These are phyloP conservation scores for Podaxis mareebaensis DNA, from an alignment of 768 basidiomycete species.

Conservation along the genomic window DNA sequence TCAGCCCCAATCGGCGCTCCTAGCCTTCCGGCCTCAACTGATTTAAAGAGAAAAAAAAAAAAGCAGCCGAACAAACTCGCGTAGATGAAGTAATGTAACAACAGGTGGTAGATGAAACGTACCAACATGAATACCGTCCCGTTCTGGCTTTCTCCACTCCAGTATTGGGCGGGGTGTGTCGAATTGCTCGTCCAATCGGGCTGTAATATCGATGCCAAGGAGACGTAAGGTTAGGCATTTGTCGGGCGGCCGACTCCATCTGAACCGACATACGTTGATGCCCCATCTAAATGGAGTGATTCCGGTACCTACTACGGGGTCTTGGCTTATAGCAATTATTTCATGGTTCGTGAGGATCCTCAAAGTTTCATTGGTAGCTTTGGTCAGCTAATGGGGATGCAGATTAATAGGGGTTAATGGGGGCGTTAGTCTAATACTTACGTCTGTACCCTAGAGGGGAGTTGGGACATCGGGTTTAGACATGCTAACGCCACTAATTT, in stretches of 20 bases:
- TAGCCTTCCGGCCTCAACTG: background rate
- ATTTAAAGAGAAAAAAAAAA: background rate
- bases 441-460: constrained; percentile 21
- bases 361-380: constrained; percentile 46
- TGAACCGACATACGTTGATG: constrained; percentile 47
- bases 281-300: constrained; percentile 72
- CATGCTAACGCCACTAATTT: background rate
- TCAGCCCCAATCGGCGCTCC: constrained; percentile 45
- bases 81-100: background rate
- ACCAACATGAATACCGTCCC: constrained; percentile 71
- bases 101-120: constrained; percentile 19
- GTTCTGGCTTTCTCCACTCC: constrained; percentile 66
- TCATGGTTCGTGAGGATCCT: constrained; percentile 64
- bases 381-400: constrained; percentile 1
- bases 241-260: background rate
- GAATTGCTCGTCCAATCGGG: constrained; percentile 42
- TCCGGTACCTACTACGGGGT: constrained; percentile 57
- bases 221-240: background rate
- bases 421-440: constrained; percentile 16
- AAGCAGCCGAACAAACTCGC: background rate
- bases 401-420: background rate
- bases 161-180: constrained; percentile 68
- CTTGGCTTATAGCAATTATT: constrained; percentile 71
- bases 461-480: background rate
- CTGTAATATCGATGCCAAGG: constrained; percentile 22